Base-by-base conservation (phyloP, 768 basidiomycete genomes). In the Heimioporus sp. region DNA sequence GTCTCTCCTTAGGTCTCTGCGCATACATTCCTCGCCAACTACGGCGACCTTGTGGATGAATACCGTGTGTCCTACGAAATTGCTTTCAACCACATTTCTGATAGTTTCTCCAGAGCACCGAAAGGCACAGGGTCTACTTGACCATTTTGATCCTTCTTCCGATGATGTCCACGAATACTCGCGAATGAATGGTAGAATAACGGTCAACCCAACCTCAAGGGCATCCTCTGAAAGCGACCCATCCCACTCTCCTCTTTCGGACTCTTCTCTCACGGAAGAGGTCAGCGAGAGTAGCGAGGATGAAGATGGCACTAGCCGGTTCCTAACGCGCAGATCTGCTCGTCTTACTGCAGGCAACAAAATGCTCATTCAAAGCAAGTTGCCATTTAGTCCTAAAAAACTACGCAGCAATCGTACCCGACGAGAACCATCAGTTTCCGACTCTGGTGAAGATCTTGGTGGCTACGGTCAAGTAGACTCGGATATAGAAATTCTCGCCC, bases 321-420 rank as follows among this genome's bases (percentile, higher is more conserved):
- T 19, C 16, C 31, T 37, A 24, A 42, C 48, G 19, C 65, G 63
- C 38, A 63, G 55, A 44, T 58, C 61, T 8, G 19, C 48, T n/a
- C 64, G 64, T 37, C 50, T 58, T 13, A 44, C 53, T 35, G 37
- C 48, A 36, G 40, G 19, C 17, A 28, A 43, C 13, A 21, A 11
- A 48, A 52, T 45, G 31, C 38, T 55, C 32, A 24, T 2, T 24
- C 65, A 71, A 60, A 66, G 62, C 45, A 61, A 64, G 35, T 76
- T 87, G 34, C 86, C 85, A 8, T 88, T 85, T 67, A 88, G 85
- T 59, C 86, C 88, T 0, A 78, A 67, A 63, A 89, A 84, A 67
- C 78, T 80, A 35, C 77, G 83, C 16, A 52, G 79, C 16, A 52
- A 38, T 43, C 61, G 35, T 9, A 17, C 45, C 11, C 54, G 10